These are phyloP conservation scores for Vigna unguiculata DNA, from an alignment of 306 rosid genomes.

Conservation along the genomic window DNA sequence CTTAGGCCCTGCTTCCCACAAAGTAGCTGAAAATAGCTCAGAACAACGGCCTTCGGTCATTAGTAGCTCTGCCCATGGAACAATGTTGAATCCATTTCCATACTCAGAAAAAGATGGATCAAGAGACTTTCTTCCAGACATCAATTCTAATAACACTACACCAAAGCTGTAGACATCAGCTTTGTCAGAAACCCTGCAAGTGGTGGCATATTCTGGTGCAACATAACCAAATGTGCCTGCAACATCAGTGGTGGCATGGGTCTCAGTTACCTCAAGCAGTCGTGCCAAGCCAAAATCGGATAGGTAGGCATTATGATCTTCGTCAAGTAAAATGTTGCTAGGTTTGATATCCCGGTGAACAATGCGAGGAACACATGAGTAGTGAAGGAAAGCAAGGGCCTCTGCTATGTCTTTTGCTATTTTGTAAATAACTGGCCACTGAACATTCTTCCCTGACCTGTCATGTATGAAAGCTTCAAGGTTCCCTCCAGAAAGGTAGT, in stretches of 20 bases:
- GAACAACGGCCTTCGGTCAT: conserved; percentile 55
- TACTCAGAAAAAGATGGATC: conserved; percentile 73
- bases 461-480: conserved; percentile 71
- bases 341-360: conserved; percentile 84
- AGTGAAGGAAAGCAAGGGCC: conserved; percentile 74
- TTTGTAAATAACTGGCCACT: conserved; percentile 66
- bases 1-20: conserved; percentile 64
- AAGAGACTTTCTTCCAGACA: conserved; percentile 70
- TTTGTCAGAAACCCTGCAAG: conserved; percentile 75
- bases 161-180: conserved; percentile 79
- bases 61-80: conserved; percentile 70
- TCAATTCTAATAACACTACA: conserved; percentile 70
- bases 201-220: conserved; percentile 81
- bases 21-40: conserved; percentile 53
- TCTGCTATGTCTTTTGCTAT: conserved; percentile 69
- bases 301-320: conserved; percentile 65
- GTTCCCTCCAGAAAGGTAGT: conserved; percentile 78
- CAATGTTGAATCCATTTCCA: conserved; percentile 78
- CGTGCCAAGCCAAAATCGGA: conserved; percentile 80
- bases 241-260: conserved; percentile 81
- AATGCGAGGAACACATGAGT: conserved; percentile 72
- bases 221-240: conserved; percentile 84
- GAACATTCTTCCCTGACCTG: conserved; percentile 52
- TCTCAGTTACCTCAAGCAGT: conserved; percentile 71
- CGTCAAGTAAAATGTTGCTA: conserved; percentile 78